Conservation (phyloP, 306 rosid species). For the Gleditsia sinensis region DNA sequence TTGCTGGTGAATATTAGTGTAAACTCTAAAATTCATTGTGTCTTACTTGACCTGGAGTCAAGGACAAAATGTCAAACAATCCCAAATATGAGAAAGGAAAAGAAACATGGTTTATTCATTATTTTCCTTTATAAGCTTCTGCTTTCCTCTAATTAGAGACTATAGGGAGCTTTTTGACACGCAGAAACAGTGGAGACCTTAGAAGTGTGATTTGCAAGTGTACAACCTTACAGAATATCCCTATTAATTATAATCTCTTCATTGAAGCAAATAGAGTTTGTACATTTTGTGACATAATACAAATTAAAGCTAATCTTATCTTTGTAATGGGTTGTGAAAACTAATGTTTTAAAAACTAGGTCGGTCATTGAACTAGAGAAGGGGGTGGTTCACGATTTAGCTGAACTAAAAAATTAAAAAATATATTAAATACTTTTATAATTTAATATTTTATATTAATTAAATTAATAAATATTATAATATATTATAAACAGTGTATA, state of each 20-base stretch:
- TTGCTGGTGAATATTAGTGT: neutral
- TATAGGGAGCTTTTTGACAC: neutral
- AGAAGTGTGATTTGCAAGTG: constrained; percentile 6
- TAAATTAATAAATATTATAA: no score
- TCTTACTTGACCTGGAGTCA: constrained; percentile 1
- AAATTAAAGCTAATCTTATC: neutral
- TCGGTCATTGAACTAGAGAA: no score
- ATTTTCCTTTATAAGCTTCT: neutral
- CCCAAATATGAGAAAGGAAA: neutral
- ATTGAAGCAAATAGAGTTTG: neutral
- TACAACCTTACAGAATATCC: neutral
- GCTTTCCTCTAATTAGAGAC: neutral
- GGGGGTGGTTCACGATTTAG: no score
- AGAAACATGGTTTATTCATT: neutral
- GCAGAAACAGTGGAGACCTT: neutral
- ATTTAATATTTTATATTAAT: no score
- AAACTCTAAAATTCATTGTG: neutral
- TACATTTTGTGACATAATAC: neutral
- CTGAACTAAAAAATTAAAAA: no score
- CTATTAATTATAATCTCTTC: neutral
- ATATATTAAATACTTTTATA: no score
- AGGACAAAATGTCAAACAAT: neutral
- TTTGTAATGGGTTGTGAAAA: neutral
- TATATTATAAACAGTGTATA: no score
- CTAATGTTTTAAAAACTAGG: no score